Conservation (phyloP, 768 basidiomycete species). For the Candolleomyces efflorescens region DNA sequence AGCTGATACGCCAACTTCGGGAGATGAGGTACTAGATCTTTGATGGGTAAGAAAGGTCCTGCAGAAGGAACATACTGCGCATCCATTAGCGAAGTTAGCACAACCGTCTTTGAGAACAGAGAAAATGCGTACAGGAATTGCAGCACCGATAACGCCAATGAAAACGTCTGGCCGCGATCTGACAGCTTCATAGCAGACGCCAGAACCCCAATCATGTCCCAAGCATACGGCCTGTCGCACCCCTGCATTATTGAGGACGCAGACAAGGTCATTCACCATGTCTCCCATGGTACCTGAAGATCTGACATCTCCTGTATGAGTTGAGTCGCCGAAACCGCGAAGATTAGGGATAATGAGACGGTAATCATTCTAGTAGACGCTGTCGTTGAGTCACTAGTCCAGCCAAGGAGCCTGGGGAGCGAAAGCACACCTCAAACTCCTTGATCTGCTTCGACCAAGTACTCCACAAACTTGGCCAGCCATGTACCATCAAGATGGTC, state of each 20-base stretch:
- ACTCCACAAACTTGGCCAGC: constrained; percentile 78
- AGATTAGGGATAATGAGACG: constrained; percentile 58
- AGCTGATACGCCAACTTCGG: constrained; percentile 61
- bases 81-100: background rate
- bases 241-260: constrained; percentile 51
- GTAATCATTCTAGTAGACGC: constrained; percentile 43
- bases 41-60: constrained; percentile 43
- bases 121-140: constrained; percentile 48
- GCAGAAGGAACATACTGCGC: constrained; percentile 57
- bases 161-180: constrained; percentile 65
- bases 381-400: background rate
- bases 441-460: constrained; percentile 71
- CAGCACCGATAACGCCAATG: constrained; percentile 50
- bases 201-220: constrained; percentile 78
- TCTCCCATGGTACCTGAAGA: constrained; percentile 59
- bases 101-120: background rate
- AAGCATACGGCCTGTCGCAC: constrained; percentile 52
- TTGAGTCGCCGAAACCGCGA: constrained; percentile 68
- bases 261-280: constrained; percentile 57
- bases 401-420: background rate
- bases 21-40: constrained; percentile 32
- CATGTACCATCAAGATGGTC: constrained; percentile 67
- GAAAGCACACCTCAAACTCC: constrained; percentile 47
- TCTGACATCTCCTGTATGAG: constrained; percentile 58
- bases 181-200: constrained; percentile 64